Evolutionary conservation across 1,284 basidiomycete species (phyloP).

Genomic region (Agaricales sp.): DNA sequence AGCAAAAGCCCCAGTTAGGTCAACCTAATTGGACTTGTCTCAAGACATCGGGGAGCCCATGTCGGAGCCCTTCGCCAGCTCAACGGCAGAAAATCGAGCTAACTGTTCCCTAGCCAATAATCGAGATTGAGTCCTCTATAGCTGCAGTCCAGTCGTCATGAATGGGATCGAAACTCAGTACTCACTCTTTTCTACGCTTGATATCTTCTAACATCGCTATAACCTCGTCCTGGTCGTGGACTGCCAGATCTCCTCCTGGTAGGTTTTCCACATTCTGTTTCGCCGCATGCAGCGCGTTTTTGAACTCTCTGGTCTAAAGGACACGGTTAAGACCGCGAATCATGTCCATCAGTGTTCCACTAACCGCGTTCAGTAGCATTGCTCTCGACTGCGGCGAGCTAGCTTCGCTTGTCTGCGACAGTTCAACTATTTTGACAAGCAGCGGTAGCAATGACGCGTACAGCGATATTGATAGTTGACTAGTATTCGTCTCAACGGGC

Average conservation of each 20-base stretch:
- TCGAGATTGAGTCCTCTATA: too few relatives aligned
- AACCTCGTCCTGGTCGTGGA: neutral
- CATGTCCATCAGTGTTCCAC: neutral
- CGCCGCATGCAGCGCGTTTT: neutral
- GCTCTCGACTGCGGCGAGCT: neutral
- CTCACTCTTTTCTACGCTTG: neutral
- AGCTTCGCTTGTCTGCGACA: neutral
- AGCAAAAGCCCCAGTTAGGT: too few relatives aligned
- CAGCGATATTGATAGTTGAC: neutral
- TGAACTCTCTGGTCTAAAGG: neutral
- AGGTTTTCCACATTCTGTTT: neutral
- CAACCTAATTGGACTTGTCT: too few relatives aligned
- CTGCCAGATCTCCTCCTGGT: neutral
- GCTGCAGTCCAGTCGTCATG: too few relatives aligned
- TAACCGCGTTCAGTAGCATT: neutral
- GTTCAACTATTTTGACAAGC: neutral
- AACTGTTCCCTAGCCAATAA: neutral
- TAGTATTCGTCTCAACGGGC: too few relatives aligned
- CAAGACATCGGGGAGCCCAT: neutral
- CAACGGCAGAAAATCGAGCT: neutral
- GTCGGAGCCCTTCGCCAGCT: neutral
- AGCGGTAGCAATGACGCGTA: neutral
- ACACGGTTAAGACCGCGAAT: neutral
- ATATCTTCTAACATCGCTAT: neutral
- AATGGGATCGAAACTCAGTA: neutral